Base-by-base conservation (phyloP, 2,329 filamentous ascomycete species). In the Aspergillus neotritici region DNA sequence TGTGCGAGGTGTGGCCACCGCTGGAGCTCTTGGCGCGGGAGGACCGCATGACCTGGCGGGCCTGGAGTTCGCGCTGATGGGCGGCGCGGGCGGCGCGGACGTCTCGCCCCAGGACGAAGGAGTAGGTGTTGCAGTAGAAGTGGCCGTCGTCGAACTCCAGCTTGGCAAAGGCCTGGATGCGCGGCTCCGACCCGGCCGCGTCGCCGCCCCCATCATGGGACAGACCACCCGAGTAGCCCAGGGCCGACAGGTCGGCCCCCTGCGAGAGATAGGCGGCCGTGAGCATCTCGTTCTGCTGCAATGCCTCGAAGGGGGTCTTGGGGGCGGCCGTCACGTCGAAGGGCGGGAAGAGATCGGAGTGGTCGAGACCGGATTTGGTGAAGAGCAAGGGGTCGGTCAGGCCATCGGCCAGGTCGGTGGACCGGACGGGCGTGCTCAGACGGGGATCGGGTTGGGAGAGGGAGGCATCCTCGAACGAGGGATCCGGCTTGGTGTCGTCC, bases 61-160 rank as follows among this genome's bases (percentile, higher is more conserved):
- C 64, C 52, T 70, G 65, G 37, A 66, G 56, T 48, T 72, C 69
- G 51, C 67, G 62, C 43, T 69, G 67, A 45, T 68, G 64, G 25
- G 72, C 73, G 11, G 69, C 67, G 36, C 70, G 66, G 17, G 70
- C 71, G 5, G 74, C 74, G 47, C 72, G 69, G 37, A 78, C 70
- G 62, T 83, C 79, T 58, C 80, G 76, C 33, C 79, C 79, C n/a
- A 84, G 67, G 39, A 79, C 74, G 44, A 83, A 76, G 25, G 77
- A 75, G 53, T 78, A 78, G 5, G 78, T 82, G 50, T 77, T 80
- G 65, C 82, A 77, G 57, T 82, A 82, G 58, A 80, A 83, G 55
- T 80, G 78, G 41, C 80, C 79, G 63, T 84, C 80, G 40, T 77
- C 72, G 58, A 84, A 83, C 54, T 78, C 75, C 36, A 84, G 69